phyloP scores from a whole-genome alignment of 441 rosid species.

The Arabidopsis lyrata region DNA sequence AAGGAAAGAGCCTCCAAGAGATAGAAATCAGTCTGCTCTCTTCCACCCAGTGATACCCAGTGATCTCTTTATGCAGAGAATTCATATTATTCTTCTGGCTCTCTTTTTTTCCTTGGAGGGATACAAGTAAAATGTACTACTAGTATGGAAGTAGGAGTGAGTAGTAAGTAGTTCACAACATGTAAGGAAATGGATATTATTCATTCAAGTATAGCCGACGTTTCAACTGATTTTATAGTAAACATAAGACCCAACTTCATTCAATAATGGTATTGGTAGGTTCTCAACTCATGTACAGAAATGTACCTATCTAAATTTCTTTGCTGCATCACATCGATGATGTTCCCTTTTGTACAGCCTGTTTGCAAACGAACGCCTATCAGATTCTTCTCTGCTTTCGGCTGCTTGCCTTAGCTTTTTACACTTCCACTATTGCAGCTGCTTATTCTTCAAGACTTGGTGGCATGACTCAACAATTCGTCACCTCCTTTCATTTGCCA shows the following conservation, averaged over 20 bases:
- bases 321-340: slow-evolving; percentile 9
- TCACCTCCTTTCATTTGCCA: slow-evolving; percentile 29
- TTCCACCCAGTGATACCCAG: slow-evolving; percentile 35
- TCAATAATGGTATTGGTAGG: neutral
- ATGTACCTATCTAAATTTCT: slow-evolving; percentile 16
- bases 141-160: slow-evolving; percentile 33
- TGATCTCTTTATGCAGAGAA: neutral
- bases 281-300: slow-evolving; percentile 1
- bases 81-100: slow-evolving; percentile 8
- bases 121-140: slow-evolving; percentile 22
- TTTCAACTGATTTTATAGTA: slow-evolving; percentile 15
- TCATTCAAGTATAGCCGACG: slow-evolving; percentile 26
- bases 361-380: slow-evolving; percentile 18
- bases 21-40: slow-evolving; percentile 63
- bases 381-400: slow-evolving; percentile 13
- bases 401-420: slow-evolving; percentile 13
- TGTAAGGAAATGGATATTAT: slow-evolving; percentile 28
- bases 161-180: slow-evolving; percentile 27
- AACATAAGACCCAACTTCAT: slow-evolving; percentile 16
- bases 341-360: slow-evolving; percentile 25
- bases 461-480: slow-evolving; percentile 17
- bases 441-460: slow-evolving; percentile 17
- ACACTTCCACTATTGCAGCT: slow-evolving; percentile 25
- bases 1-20: slow-evolving; percentile 81
- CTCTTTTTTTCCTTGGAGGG: neutral